phyloP scores from a whole-genome alignment of 495 filamentous ascomycete species.

The Penicillium lagena region DNA sequence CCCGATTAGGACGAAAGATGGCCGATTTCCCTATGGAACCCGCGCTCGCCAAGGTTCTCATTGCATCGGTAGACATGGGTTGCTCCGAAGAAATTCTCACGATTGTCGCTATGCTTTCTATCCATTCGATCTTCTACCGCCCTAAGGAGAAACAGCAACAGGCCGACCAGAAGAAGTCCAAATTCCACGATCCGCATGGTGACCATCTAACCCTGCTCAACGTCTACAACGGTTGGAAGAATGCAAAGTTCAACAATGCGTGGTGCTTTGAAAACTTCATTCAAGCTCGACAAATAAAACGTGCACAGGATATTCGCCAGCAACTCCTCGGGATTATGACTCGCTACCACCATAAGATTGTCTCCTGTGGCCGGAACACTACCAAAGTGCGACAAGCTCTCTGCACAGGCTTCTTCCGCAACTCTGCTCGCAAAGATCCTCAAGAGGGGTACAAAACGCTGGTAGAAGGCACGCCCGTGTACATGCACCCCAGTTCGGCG shows the following conservation, averaged over 20 bases:
- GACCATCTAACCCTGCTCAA: conserved; percentile 94
- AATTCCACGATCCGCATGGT: conserved; percentile 91
- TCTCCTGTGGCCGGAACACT: conserved; percentile 81
- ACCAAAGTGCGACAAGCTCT: conserved; percentile 85
- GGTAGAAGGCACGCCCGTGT: conserved; percentile 90
- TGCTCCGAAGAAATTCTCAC: conserved; percentile 92
- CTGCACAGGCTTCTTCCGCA: conserved; percentile 92
- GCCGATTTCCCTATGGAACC: conserved; percentile 97
- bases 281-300: conserved; percentile 78
- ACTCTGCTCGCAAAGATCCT: conserved; percentile 90
- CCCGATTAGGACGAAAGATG: conserved; percentile 91
- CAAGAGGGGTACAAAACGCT: conserved; percentile 96
- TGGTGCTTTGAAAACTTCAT: conserved; percentile 99
- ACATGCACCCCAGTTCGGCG: conserved; percentile 84
- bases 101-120: conserved; percentile 91
- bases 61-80: conserved; percentile 76
- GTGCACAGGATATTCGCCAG: conserved; percentile 85
- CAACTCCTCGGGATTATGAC: conserved; percentile 92
- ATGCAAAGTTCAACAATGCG: conserved; percentile 67
- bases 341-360: conserved; percentile 71
- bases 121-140: conserved; percentile 82
- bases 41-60: conserved; percentile 80
- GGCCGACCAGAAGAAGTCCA: conserved; percentile 94
- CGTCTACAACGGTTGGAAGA: conserved; percentile 94
- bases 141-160: conserved; percentile 95